Base-by-base conservation (phyloP, 176 grass and related monocot species). In the Oryza coarctata region DNA sequence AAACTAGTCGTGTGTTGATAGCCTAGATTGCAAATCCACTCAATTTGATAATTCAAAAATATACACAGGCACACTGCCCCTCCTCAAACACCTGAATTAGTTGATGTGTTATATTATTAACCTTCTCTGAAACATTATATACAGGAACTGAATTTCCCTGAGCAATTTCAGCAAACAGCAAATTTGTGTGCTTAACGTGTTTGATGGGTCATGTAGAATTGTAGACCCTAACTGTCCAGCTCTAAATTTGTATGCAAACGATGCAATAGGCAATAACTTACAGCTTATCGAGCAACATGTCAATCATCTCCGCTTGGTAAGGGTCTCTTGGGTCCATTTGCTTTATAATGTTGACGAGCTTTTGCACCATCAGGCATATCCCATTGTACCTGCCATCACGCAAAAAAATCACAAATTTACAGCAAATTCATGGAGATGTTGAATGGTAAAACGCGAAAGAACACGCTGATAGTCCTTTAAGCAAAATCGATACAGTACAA, bases 281-380 rank as follows among this genome's bases (percentile, higher is more conserved):
- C 95, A 94, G 84, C 47, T 90, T 98, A 75, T 93, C 88, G 0
- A 98, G 72, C 26, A 95, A 47, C 68, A 75, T 83, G 80, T 91
- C 92, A 6, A 89, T 93, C 91, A 92, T 95, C 69, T 93, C 47
- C n/a, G 93, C 85, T 34, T 90, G 80, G 44, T 71, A 90, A 45
- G 90, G 88, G 41, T 95, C 95, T 44, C 92, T 88, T 1, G 86
- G 79, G 69, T 95, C 92, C 92, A 98, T 98, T 58, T 98, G 95
- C 79, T 90, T 98, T 67, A 98, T 74, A 38, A 88, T 80, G 82
- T 80, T 84, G 2, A 95, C 84, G 8, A 91, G 86, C 76, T 92
- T 92, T 74, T 94, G 89, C 64, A 89, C 84, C 86, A 89, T 87
- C 5, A 60, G 6, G 82, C 92, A 94, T 35, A 94, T 89, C 79